phyloP scores from a whole-genome alignment of 164 flowering plant species.

The Pachysandra terminalis region DNA sequence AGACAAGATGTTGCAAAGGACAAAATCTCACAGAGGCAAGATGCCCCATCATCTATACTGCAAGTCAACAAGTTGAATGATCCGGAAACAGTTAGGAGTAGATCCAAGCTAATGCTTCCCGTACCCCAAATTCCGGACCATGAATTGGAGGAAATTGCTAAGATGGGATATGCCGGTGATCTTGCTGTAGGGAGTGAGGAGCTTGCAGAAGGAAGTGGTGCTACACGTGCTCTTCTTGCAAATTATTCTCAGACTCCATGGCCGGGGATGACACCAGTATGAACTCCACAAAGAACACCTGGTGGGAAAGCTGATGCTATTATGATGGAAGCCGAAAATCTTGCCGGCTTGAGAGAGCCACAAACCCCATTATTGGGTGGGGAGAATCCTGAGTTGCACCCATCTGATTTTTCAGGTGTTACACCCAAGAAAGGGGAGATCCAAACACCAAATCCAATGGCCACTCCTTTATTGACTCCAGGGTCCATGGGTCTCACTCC shows the following conservation, averaged over 20 bases:
- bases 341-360: conserved; percentile 85
- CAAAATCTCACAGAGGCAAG: conserved; percentile 56
- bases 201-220: conserved; percentile 79
- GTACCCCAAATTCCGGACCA: conserved; percentile 94
- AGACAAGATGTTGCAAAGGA: conserved; percentile 48
- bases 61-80: conserved; percentile 94
- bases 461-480: conserved; percentile 86
- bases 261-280: conserved; percentile 77
- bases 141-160: conserved; percentile 94
- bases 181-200: conserved; percentile 69
- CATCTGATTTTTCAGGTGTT: conserved; percentile 98
- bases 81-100: conserved; percentile 86
- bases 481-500: conserved; percentile 73
- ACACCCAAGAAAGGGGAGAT: conserved; percentile 91
- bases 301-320: conserved; percentile 94
- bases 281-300: conserved; percentile 96
- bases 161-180: conserved; percentile 95
- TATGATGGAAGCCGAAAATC: conserved; percentile 99
- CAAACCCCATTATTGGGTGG: conserved; percentile 97
- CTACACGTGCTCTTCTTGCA: conserved; percentile 90
- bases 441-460: conserved; percentile 85
- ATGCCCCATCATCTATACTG: conserved; percentile 83
- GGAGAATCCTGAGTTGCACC: conserved; percentile 94
- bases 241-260: conserved; percentile 82
- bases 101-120: conserved; percentile 92